A percentile compares a stretch with the other conserved stretches of the same genome.
Evolutionary conservation across 257 asterid species (phyloP).

Genomic region (Solanum piurae): DNA sequence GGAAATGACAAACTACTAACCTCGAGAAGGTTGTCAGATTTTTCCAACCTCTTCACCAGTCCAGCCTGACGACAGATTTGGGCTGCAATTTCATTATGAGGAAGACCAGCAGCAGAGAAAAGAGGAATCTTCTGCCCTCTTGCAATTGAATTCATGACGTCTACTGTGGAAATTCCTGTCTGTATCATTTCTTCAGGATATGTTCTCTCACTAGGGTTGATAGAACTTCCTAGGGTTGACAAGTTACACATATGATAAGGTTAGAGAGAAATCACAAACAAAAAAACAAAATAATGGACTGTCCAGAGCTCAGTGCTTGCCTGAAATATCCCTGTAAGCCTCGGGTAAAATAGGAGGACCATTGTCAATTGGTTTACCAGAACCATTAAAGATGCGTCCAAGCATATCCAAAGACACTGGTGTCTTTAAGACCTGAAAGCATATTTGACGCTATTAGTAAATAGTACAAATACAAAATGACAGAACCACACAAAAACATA

Average conservation of each 20-base stretch:
- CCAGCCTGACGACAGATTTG: slow-evolving; percentile 99
- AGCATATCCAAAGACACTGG: slow-evolving; percentile 47
- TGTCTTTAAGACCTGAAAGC: slow-evolving; percentile 31
- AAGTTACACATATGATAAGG: background rate
- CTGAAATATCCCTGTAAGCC: slow-evolving; percentile 98
- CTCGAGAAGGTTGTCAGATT: slow-evolving; percentile 78
- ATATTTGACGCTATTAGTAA: background rate
- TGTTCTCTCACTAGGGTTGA: slow-evolving; percentile 98
- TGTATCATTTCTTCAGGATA: slow-evolving; percentile 99
- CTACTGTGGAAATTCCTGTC: slow-evolving; percentile 95
- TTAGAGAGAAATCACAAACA: background rate
- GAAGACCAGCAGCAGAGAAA: slow-evolving; percentile 98
- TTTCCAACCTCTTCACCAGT: slow-evolving; percentile 89
- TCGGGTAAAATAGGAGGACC: slow-evolving; percentile 98
- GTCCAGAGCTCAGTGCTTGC: slow-evolving; percentile 28
- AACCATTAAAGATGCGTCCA: slow-evolving; percentile 44
- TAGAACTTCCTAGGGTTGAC: slow-evolving; percentile 73
- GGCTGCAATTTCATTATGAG: slow-evolving; percentile 98
- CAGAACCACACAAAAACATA: background rate
- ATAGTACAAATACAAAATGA: background rate
- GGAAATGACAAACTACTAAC: slow-evolving; percentile 17
- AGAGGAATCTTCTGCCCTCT: slow-evolving; percentile 98
- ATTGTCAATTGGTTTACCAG: slow-evolving; percentile 84
- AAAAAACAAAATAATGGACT: background rate
- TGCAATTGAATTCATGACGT: slow-evolving; percentile 97